Conservation (phyloP, 345 rosid species). For the Eutrema heterophyllum region DNA sequence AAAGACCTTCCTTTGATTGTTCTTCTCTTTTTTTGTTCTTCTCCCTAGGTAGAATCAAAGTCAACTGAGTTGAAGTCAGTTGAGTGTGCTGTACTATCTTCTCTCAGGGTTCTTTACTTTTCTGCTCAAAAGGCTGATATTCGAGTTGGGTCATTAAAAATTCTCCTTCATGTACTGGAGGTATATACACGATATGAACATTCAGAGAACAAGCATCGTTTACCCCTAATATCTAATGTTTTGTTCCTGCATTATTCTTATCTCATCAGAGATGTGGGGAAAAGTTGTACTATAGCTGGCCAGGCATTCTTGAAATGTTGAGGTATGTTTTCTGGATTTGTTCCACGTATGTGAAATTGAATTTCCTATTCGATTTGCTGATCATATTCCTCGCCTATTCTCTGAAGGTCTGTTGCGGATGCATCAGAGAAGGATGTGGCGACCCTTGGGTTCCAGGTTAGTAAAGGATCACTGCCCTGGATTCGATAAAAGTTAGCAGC, state of each 20-base stretch:
- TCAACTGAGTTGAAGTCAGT: slow-evolving; percentile 53
- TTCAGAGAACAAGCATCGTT: slow-evolving; percentile 1
- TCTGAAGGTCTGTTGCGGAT: slow-evolving; percentile 83
- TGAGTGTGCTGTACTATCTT: slow-evolving; percentile 82
- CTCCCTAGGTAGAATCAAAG: slow-evolving; percentile 47
- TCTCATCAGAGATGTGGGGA: slow-evolving; percentile 84
- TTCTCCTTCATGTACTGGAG: slow-evolving; percentile 95
- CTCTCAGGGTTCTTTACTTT: slow-evolving; percentile 74
- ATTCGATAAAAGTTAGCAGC: neutral
- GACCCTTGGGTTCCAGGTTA: slow-evolving; percentile 93
- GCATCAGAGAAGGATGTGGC: slow-evolving; percentile 91
- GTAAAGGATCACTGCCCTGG: slow-evolving; percentile 14
- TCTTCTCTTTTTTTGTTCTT: slow-evolving; percentile 17
- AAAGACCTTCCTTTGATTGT: slow-evolving; percentile 11
- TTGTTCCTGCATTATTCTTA: slow-evolving; percentile 3
- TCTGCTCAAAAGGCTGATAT: slow-evolving; percentile 80
- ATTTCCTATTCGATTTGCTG: slow-evolving; percentile 8
- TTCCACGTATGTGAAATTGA: neutral
- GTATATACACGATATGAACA: slow-evolving; percentile 35
- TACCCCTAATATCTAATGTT: slow-evolving; percentile 19
- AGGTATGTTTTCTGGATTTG: slow-evolving; percentile 44
- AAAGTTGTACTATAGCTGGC: slow-evolving; percentile 81
- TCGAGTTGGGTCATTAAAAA: slow-evolving; percentile 81
- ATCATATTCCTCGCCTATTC: slow-evolving; percentile 6
- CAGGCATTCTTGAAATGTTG: slow-evolving; percentile 80